Base-by-base conservation (phyloP, 116 monocot species). In the Cymodocea nodosa region DNA sequence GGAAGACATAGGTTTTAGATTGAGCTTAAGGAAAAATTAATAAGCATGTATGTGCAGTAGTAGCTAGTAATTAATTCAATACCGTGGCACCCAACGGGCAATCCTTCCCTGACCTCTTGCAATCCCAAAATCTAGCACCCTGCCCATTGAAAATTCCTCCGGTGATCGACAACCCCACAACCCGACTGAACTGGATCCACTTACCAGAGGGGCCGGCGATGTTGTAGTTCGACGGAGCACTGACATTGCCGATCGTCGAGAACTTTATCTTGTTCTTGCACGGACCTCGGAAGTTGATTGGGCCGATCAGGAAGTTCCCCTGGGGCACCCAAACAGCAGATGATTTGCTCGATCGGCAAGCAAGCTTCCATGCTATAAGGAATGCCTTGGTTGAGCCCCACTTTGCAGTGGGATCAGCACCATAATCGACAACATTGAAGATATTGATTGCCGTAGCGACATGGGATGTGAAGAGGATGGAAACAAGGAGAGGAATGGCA, bases 131-230 rank as follows among this genome's bases (percentile, higher is more conserved):
- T 1, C 62, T 16, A 0, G 20, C 52, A 0, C 75, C 80, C 23
- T 48, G 49, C 0, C 84, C 84, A 40, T 84, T 72, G 17, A 84
- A 13, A 2, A 37, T 58, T 5, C 84, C 84, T 0, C 80, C 80
- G 44, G 56, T 11, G 11, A 84, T 59, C 0, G 74, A 68, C 20
- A 84, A 15, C 1, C 84, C 74, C 12, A 53, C 52, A 3, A 84
- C 77, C 2, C 63, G 11, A 4, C 72, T 53, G 40, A 80, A 75
- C 16, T 17, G 17, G 40, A 80, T 71, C 79, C 79, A 76, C n/a
- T 30, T 16, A 11, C 52, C 35, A 5, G 2, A 20, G 5, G 18
- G 22, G 18, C 22, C 56, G 3, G 25, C 20, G 17, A 49, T 48
- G 3, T 19, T 24, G 51, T 70, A 76, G 35, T 51, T 66, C 24